phyloP scores from a whole-genome alignment of 768 basidiomycete species.

The Termitomyces sp. region DNA sequence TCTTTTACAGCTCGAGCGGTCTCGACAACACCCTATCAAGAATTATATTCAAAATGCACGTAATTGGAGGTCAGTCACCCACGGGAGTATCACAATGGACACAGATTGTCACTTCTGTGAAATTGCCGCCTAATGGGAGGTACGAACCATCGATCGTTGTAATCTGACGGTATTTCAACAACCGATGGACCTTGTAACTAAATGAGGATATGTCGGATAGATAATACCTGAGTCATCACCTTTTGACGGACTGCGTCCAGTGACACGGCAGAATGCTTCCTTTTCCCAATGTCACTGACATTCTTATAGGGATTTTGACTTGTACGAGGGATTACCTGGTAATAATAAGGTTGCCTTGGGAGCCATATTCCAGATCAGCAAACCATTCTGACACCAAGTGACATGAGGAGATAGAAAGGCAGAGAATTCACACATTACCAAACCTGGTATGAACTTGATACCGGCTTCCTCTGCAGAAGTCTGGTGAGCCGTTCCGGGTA shows the following conservation, averaged over 20 bases:
- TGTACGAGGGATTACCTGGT: conserved; percentile 36
- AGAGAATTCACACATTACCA: neutral
- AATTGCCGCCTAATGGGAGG: conserved; percentile 36
- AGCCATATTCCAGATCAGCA: conserved; percentile 56
- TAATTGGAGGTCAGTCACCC: conserved; percentile 12
- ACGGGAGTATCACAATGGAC: conserved; percentile 64
- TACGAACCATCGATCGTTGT: conserved; percentile 39
- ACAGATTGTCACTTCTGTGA: conserved; percentile 54
- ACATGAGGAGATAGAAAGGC: neutral
- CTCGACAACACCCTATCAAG: conserved; percentile 4
- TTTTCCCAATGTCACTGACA: conserved; percentile 15
- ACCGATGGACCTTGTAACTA: conserved; percentile 30
- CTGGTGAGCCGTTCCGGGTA: conserved; percentile 62
- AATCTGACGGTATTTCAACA: conserved; percentile 37
- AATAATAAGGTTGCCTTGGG: conserved; percentile 52
- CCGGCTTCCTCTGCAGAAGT: conserved; percentile 45
- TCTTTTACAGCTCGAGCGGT: neutral
- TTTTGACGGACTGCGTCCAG: conserved; percentile 34
- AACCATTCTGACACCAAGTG: conserved; percentile 51
- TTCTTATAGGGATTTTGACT: neutral
- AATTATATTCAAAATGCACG: neutral
- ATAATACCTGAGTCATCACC: conserved; percentile 22
- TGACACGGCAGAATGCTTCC: conserved; percentile 45
- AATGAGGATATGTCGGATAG: neutral
- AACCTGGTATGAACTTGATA: conserved; percentile 59